These are phyloP conservation scores for Arctostaphylos glauca DNA, from an alignment of 148 eudicot genomes.

Conservation along the genomic window DNA sequence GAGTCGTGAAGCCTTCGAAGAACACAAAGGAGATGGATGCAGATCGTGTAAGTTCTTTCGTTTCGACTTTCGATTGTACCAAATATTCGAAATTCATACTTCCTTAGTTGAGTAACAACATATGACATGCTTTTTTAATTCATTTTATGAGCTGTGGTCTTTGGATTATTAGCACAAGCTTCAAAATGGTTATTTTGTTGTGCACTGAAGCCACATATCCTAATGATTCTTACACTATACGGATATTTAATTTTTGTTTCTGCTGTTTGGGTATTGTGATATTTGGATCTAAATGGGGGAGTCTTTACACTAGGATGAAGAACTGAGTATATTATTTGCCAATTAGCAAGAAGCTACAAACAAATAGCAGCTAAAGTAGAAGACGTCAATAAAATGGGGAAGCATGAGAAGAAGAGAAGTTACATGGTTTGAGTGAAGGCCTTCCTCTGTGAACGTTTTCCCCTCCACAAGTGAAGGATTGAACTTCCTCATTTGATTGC, in stretches of 20 bases:
- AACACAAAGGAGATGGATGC: conserved; percentile 60
- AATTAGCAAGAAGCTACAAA: neutral
- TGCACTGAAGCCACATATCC: neutral
- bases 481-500: too few species aligned
- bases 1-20: conserved; percentile 64
- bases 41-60: conserved; percentile 38
- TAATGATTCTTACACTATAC: neutral
- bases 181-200: neutral
- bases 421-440: too few species aligned
- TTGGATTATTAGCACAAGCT: neutral
- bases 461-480: too few species aligned
- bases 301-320: neutral
- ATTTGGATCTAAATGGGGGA: neutral
- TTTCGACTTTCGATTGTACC: neutral
- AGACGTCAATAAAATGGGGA: too few species aligned
- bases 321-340: neutral
- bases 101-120: neutral
- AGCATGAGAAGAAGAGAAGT: too few species aligned
- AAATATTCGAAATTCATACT: neutral
- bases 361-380: too few species aligned
- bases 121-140: neutral
- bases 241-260: neutral
- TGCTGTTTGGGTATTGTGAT: neutral
- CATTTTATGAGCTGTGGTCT: neutral
- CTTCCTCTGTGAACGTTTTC: too few species aligned